Evolutionary conservation across 352 stramenopile species (phyloP).

Genomic region (Phytopythium cucurbitacearum): DNA sequence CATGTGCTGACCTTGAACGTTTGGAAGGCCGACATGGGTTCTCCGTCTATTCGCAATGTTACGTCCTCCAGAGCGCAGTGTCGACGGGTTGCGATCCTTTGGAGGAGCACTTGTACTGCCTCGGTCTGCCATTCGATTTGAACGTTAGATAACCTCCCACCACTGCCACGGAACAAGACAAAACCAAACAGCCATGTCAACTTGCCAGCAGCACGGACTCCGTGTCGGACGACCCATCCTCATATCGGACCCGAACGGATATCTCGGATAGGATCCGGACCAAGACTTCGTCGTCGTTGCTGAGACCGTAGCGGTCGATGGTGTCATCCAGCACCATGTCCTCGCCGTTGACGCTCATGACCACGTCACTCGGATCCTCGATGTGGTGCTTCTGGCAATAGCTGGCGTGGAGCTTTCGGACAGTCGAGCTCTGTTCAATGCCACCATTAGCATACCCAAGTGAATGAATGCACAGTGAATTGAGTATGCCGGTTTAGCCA

Average conservation of each 20-base stretch:
- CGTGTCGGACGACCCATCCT: conserved; percentile 22
- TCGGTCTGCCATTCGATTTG: conserved; percentile 18
- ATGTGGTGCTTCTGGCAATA: conserved; percentile 68
- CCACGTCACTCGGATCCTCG: conserved; percentile 34
- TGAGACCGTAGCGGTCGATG: conserved; percentile 45
- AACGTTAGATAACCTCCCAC: background rate
- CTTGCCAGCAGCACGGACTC: conserved; percentile 41
- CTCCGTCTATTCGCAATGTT: conserved; percentile 45
- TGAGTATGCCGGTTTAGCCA: background rate
- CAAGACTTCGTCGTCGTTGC: conserved; percentile 58
- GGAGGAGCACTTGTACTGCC: conserved; percentile 39
- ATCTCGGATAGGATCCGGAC: conserved; percentile 42
- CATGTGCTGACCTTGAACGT: conserved; percentile 39
- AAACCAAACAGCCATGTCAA: background rate
- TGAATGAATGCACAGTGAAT: background rate
- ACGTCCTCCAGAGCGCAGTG: conserved; percentile 19
- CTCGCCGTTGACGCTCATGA: conserved; percentile 42
- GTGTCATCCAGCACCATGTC: conserved; percentile 34
- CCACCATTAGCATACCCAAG: background rate
- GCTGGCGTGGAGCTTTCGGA: conserved; percentile 56
- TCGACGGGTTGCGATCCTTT: conserved; percentile 22
- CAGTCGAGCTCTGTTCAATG: conserved; percentile 25
- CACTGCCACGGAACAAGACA: background rate
- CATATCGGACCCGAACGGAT: conserved; percentile 39
- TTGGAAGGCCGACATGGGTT: conserved; percentile 33